Percentiles rank a stretch among this genome's conserved stretches.
Evolutionary conservation across 208 protist species (phyloP).

Genomic region (Phytomonas sp.): DNA sequence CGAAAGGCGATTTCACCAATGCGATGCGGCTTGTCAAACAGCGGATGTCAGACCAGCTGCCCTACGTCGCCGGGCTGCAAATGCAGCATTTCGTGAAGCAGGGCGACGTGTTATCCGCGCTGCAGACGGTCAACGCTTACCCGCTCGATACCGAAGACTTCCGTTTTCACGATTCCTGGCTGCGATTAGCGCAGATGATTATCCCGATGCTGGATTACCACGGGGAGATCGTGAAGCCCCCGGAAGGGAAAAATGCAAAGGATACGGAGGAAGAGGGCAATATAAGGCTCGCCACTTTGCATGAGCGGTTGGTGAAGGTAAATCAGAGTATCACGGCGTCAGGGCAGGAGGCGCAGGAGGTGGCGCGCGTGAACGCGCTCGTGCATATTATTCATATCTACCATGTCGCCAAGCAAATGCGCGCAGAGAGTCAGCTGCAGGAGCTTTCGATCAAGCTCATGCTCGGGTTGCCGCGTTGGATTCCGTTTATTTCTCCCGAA

Average conservation of each 20-base stretch:
- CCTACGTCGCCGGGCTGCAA: conserved; percentile 62
- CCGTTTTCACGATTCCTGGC: conserved; percentile 83
- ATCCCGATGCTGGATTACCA: conserved; percentile 32
- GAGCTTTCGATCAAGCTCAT: conserved; percentile 82
- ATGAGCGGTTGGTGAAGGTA: conserved; percentile 55
- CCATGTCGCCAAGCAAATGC: conserved; percentile 56
- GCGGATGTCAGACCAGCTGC: conserved; percentile 43
- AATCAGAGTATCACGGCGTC: conserved; percentile 62
- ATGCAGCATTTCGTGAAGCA: conserved; percentile 71
- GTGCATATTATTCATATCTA: conserved; percentile 79
- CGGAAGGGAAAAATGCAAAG: background rate
- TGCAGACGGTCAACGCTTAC: conserved; percentile 56
- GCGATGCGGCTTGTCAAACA: conserved; percentile 72
- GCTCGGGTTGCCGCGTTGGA: conserved; percentile 88
- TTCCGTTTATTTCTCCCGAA: conserved; percentile 87
- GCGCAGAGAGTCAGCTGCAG: conserved; percentile 42
- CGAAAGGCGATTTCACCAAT: conserved; percentile 72
- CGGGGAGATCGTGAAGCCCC: conserved; percentile 11
- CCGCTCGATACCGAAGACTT: conserved; percentile 77
- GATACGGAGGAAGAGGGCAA: background rate
- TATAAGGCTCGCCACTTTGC: conserved; percentile 31
- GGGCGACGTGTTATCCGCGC: conserved; percentile 36
- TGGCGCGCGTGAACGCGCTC: conserved; percentile 58
- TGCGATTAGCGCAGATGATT: conserved; percentile 54
- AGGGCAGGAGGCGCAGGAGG: conserved; percentile 76